phyloP scores from a whole-genome alignment of 106 monocot genomes.

The Dactylorhiza incarnata region DNA sequence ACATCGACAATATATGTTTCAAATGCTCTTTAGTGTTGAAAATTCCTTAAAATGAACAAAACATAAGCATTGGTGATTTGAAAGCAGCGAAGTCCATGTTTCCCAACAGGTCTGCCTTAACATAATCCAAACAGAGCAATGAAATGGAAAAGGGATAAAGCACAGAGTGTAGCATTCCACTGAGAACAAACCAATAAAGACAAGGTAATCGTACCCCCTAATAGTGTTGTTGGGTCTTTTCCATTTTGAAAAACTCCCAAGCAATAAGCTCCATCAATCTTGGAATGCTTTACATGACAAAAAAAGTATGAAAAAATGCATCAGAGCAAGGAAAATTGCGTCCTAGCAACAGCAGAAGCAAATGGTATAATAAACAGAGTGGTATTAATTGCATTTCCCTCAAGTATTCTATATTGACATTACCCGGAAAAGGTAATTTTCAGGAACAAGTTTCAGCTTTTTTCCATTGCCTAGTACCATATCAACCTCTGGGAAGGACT shows the following conservation, averaged over 20 bases:
- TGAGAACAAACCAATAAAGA: neutral
- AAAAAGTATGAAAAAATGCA: slow-evolving; percentile 6
- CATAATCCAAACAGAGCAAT: neutral
- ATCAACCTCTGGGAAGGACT: slow-evolving; percentile 75
- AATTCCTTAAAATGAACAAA: neutral
- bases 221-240: slow-evolving; percentile 78
- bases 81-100: neutral
- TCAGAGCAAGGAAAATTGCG: slow-evolving; percentile 1
- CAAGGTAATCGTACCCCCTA: slow-evolving; percentile 52
- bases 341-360: neutral
- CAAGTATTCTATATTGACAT: neutral
- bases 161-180: neutral
- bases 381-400: neutral
- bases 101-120: neutral
- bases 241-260: slow-evolving; percentile 85
- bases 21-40: neutral
- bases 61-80: neutral
- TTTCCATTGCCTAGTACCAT: slow-evolving; percentile 85
- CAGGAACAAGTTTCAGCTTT: slow-evolving; percentile 71
- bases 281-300: slow-evolving; percentile 60
- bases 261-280: slow-evolving; percentile 91
- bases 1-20: neutral
- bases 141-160: neutral
- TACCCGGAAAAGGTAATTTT: slow-evolving; percentile 97
- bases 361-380: neutral